Base-by-base conservation (phyloP, 2,329 filamentous ascomycete species). In the Saccharata proteae region DNA sequence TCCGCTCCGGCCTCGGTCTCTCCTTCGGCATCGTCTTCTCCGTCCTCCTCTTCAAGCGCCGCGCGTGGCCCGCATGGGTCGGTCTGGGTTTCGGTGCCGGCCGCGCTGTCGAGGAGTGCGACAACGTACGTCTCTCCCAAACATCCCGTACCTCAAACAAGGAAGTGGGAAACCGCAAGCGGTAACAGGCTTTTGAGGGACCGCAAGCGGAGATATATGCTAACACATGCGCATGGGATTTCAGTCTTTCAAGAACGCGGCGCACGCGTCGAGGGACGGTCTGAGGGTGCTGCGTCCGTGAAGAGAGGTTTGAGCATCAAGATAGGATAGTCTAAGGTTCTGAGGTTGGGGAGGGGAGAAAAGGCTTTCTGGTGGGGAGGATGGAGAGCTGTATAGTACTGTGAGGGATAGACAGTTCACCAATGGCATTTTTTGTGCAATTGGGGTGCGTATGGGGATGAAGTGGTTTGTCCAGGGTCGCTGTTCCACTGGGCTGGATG, bases 1-100 rank as follows among this genome's bases (percentile, higher is more conserved):
- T 98, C 69, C 86, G 92, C 62, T 96, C 88, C 43, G 79, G 82
- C 35, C 80, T 98, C 59, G 90, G 90, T 52, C 80, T 96, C 56
- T 84, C 81, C 47, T 98, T 98, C 64, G 90, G 90, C 56, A 80
- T 98, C 58, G 83, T 98, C 63, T 96, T 98, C 70, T 96, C 90
- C 39, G 86, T 98, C 39, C 80, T 98, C 37, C 65, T 98, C 34
- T 98, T 98, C 75, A 93, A 93, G 73, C 80, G 92, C 61, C 79
- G 90, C 65, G 83, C 90, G 44, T 98, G 88, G 84, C 90, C 90
- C 36, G 90, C 86, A n/a, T 90, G 84, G 56, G 74, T 93, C 44
- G 90, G 90, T 43, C 71, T 88, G 34, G 90, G 90, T 36, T 96
- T 98, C 58, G 90, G 92, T 56, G 86, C 86, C 42, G 90, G 90